Evolutionary conservation across 2,329 filamentous ascomycete genomes (phyloP).

Genomic region (Aspergillus pseudoglaucus): DNA sequence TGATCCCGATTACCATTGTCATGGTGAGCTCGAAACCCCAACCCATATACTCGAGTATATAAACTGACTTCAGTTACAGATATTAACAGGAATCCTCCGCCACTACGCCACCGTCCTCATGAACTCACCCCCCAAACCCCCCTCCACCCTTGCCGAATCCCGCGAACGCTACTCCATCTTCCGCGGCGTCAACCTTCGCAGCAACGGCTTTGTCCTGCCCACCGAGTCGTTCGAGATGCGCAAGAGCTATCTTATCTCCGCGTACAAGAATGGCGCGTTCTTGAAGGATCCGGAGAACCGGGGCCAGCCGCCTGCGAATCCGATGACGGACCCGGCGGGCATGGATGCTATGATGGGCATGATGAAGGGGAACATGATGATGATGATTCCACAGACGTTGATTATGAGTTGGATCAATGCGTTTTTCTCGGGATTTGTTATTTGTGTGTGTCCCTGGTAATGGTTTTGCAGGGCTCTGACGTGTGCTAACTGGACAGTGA

Average conservation of each 20-base stretch:
- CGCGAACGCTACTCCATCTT: constrained; percentile 81
- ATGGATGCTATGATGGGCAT: constrained; percentile 99
- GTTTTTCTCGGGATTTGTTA: constrained; percentile 97
- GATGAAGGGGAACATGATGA: constrained; percentile 99
- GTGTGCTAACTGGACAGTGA: constrained; percentile 54
- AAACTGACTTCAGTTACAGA: constrained; percentile 40
- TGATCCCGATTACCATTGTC: constrained; percentile 92
- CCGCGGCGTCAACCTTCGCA: constrained; percentile 76
- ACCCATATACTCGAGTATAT: constrained; percentile 1
- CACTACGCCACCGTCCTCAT: constrained; percentile 95
- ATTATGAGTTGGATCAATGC: constrained; percentile 99
- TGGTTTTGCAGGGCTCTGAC: background rate
- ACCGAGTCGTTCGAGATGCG: constrained; percentile 69
- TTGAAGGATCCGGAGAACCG: constrained; percentile 81
- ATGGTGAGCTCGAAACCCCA: constrained; percentile 56
- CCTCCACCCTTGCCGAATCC: constrained; percentile 51
- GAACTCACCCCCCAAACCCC: constrained; percentile 72
- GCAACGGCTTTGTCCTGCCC: constrained; percentile 75
- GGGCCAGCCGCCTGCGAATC: constrained; percentile 84
- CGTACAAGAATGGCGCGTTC: constrained; percentile 79
- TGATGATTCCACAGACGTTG: constrained; percentile 97
- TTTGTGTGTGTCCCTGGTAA: constrained; percentile 54
- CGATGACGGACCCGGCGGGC: constrained; percentile 86
- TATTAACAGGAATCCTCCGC: constrained; percentile 88
- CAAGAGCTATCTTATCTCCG: constrained; percentile 71